Percentiles rank a stretch among this genome's conserved stretches.
Conservation (phyloP, 176 grass and related monocot species). For the Guadua angustifolia region DNA sequence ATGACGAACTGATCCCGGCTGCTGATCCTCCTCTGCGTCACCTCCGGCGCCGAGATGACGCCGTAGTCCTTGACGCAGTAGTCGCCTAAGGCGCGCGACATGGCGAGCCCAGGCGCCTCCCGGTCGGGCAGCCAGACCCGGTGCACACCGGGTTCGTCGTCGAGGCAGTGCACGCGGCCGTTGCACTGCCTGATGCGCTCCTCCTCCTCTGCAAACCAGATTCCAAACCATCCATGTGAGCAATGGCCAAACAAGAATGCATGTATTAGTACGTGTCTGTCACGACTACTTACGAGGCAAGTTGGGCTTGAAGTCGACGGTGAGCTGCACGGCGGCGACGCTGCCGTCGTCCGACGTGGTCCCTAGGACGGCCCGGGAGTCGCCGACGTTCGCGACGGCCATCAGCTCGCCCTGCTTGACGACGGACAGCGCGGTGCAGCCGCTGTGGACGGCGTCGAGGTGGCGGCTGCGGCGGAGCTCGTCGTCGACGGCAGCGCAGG, state of each 20-base stretch:
- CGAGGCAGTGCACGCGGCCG: constrained; percentile 63
- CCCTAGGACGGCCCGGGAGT: constrained; percentile 83
- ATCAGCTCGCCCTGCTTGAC: constrained; percentile 82
- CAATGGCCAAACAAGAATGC: neutral
- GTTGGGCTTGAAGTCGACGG: constrained; percentile 86
- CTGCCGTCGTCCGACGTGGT: constrained; percentile 54
- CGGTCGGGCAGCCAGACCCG: constrained; percentile 70
- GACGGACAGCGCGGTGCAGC: constrained; percentile 75
- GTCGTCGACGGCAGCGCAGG: constrained; percentile 68
- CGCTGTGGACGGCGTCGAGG: constrained; percentile 75
- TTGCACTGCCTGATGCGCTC: constrained; percentile 80
- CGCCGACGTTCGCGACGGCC: constrained; percentile 83
- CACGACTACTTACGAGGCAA: constrained; percentile 66
- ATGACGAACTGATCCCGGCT: constrained; percentile 71
- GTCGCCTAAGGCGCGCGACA: constrained; percentile 96
- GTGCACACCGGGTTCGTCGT: constrained; percentile 83
- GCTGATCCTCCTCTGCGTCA: constrained; percentile 66
- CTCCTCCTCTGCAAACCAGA: constrained; percentile 58
- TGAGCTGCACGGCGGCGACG: constrained; percentile 76
- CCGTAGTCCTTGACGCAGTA: constrained; percentile 80
- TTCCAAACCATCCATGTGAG: neutral
- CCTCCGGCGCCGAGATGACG: constrained; percentile 83
- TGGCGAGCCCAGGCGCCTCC: constrained; percentile 81
- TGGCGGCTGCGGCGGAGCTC: constrained; percentile 62
- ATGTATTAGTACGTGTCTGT: neutral